A percentile compares a stretch with the other conserved stretches of the same genome.
phyloP scores from a whole-genome alignment of 2,329 filamentous ascomycete species.

The Keithomyces neogunnii region DNA sequence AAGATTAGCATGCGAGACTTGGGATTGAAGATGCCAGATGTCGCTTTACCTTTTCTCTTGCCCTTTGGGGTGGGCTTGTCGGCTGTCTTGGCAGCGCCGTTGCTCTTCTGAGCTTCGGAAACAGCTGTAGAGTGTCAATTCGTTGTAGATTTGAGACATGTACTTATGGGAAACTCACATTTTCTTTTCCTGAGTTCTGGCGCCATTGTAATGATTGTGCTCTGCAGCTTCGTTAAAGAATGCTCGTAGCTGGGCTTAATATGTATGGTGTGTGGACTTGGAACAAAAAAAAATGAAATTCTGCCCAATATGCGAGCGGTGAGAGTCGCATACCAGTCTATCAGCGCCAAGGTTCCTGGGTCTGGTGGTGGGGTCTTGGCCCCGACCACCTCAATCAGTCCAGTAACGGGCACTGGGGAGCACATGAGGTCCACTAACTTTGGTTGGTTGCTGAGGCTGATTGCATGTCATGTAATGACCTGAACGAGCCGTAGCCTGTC shows the following conservation, averaged over 20 bases:
- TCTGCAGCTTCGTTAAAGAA: not conserved
- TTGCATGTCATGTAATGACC: no score
- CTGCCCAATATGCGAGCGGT: conserved; percentile 27
- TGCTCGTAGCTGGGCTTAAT: not conserved
- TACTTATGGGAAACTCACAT: conserved; percentile 13
- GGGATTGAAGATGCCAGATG: conserved; percentile 11
- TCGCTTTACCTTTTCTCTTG: conserved; percentile 23
- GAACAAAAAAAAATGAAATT: conserved; percentile 28
- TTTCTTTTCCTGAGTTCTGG: conserved; percentile 35
- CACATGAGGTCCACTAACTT: no score
- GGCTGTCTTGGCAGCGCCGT: conserved; percentile 15
- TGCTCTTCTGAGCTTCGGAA: conserved; percentile 22
- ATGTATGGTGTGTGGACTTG: conserved; percentile 1
- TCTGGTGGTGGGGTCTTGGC: no score
- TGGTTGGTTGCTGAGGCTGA: no score
- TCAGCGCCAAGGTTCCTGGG: not conserved
- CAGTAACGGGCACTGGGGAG: no score
- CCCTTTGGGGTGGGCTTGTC: conserved; percentile 26
- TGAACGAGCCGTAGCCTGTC: no score
- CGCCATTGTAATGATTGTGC: conserved; percentile 29
- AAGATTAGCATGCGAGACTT: conserved; percentile 1
- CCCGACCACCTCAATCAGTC: no score
- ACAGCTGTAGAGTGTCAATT: conserved; percentile 13
- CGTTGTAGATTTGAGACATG: conserved; percentile 4
- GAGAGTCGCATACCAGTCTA: conserved; percentile 16